Conservation (phyloP, 306 rosid species). For the Quercus parvula region DNA sequence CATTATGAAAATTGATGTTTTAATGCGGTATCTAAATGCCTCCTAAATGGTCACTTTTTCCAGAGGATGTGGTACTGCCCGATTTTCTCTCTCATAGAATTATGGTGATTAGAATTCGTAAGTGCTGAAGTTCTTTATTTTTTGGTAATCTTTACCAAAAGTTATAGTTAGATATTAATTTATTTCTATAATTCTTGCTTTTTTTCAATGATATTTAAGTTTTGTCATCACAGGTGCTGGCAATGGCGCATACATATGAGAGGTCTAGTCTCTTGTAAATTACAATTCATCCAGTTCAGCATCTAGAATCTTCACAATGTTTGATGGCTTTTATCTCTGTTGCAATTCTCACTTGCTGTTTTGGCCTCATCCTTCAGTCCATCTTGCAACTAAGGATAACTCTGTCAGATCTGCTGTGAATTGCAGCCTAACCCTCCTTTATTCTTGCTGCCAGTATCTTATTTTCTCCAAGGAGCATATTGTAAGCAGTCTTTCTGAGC, state of each 20-base stretch:
- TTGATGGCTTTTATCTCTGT: not conserved
- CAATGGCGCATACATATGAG: not conserved
- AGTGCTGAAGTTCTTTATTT: no score
- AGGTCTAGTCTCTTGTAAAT: not conserved
- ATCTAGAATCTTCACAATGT: not conserved
- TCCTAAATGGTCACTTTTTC: not conserved
- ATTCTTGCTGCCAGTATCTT: not conserved
- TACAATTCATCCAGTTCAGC: not conserved
- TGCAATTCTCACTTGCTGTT: not conserved
- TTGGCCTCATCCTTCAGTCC: conserved; percentile 1
- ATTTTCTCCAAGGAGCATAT: not conserved
- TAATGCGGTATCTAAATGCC: not conserved
- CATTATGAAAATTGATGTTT: not conserved
- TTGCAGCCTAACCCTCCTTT: not conserved
- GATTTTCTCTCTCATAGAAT: not conserved
- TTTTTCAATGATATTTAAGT: conserved; percentile 19
- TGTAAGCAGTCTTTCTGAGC: not conserved
- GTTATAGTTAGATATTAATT: no score
- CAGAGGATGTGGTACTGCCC: not conserved
- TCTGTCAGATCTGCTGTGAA: not conserved
- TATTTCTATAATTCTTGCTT: not conserved
- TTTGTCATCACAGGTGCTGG: conserved; percentile 24
- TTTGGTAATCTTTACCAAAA: no score
- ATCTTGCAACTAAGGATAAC: conserved; percentile 17
- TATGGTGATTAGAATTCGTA: not conserved